Evolutionary conservation across 345 rosid genomes (phyloP).

Genomic region (Schrenkiella parvula): DNA sequence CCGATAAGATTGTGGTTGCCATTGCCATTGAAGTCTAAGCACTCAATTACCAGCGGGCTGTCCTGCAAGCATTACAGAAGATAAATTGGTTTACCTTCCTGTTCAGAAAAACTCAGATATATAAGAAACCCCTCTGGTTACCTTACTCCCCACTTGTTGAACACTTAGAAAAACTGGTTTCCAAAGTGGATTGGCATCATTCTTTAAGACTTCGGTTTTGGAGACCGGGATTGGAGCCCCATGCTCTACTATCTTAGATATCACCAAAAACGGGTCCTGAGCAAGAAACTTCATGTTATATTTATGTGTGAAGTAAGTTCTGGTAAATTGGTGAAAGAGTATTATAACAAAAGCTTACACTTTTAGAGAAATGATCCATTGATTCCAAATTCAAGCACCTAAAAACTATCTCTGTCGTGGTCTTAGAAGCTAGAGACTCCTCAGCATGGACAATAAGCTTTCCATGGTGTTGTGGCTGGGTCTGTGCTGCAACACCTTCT

Average conservation of each 20-base stretch:
- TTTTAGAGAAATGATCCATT: conserved; percentile 74
- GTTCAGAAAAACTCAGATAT: background rate
- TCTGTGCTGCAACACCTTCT: conserved; percentile 45
- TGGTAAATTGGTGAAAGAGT: conserved; percentile 13
- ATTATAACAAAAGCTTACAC: conserved; percentile 46
- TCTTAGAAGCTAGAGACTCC: conserved; percentile 75
- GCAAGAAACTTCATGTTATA: background rate
- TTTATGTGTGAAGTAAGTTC: background rate
- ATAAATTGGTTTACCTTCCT: background rate
- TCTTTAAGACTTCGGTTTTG: conserved; percentile 85
- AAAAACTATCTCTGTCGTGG: conserved; percentile 60
- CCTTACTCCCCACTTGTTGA: conserved; percentile 95
- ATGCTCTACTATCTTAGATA: conserved; percentile 68
- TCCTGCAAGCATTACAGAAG: conserved; percentile 28
- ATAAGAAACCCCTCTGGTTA: conserved; percentile 28
- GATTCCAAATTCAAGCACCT: conserved; percentile 80
- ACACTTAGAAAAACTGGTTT: conserved; percentile 67
- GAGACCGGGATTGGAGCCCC: conserved; percentile 69
- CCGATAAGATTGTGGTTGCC: conserved; percentile 34
- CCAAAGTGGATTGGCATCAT: conserved; percentile 67
- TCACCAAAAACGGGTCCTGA: conserved; percentile 89
- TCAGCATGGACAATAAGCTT: conserved; percentile 78
- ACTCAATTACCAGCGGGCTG: conserved; percentile 32
- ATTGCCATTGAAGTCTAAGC: conserved; percentile 32
- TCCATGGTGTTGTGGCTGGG: conserved; percentile 40